Percentiles rank a stretch among this genome's conserved stretches.
phyloP scores from a whole-genome alignment of 164 flowering plant species.

The Paratinospora sagittata region DNA sequence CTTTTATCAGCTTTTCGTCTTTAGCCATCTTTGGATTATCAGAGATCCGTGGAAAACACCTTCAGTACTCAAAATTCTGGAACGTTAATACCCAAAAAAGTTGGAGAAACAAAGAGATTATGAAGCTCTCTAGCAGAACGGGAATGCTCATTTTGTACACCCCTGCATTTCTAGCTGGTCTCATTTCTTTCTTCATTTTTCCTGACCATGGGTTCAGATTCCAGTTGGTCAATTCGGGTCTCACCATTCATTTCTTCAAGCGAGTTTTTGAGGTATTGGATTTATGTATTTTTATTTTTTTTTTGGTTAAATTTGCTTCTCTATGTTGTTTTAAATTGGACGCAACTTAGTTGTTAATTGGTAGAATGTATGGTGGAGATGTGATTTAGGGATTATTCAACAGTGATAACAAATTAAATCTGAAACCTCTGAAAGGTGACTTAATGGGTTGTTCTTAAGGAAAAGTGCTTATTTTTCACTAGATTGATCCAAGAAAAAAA shows the following conservation, averaged over 20 bases:
- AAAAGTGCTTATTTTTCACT: no score
- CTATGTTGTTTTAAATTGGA: no score
- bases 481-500: no score
- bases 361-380: no score
- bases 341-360: no score
- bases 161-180: slow-evolving; percentile 44
- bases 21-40: slow-evolving; percentile 23
- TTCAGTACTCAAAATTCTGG: slow-evolving; percentile 58
- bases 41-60: slow-evolving; percentile 47
- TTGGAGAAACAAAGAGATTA: not conserved
- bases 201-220: slow-evolving; percentile 24
- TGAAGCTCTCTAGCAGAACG: slow-evolving; percentile 27
- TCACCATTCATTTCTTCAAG: slow-evolving; percentile 61
- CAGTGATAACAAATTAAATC: no score
- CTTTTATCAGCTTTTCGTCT: slow-evolving; percentile 23
- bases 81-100: slow-evolving; percentile 4
- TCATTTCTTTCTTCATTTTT: slow-evolving; percentile 20
- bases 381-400: no score
- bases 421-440: no score
- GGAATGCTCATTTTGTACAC: slow-evolving; percentile 52
- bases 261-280: slow-evolving; percentile 56
- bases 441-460: no score
- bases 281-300: not conserved
- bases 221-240: slow-evolving; percentile 35
- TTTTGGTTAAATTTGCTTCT: no score